Evolutionary conservation across 1,139 yeast genomes (phyloP), one percentile per base, ranked within the genome.

Genomic region (Nakaseomyces glabratus): DNA sequence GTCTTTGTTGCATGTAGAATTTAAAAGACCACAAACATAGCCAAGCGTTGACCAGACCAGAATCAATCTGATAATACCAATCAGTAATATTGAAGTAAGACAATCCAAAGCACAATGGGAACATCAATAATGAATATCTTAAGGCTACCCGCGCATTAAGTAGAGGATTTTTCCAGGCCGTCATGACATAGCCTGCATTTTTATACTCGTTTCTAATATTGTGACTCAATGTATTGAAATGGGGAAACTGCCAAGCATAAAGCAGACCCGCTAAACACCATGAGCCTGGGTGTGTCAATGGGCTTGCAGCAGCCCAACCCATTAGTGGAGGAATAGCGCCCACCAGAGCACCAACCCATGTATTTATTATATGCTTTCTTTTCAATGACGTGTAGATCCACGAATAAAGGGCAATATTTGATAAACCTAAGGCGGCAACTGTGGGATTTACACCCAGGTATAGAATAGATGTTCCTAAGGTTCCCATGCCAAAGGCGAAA

Each of bases 221-320:
- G 61, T 90, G 95, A 36, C 94, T 80, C 34, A 90, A 69, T 0
- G 97, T 75, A 62, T 90, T 90, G 65, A 90, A 90, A 58, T 90
- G 99, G 3, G 99, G 99, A 57, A 90, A 90, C 61, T 90, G 99
- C 99, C 99, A 90, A 4, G 97, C 95, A 56, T 82, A 90, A 26
- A 90, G 65, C 37, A 93, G 63, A 0, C 81, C 86, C 1, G 97
- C 97, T 22, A 88, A 63, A 52, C 93, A 78, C 97, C 97, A 90
- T 3, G 93, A 93, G 6, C 93, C 96, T 0, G 97, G 96, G 43
- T 84, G 85, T 4, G 67, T 49, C 34, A 90, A 62, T 1, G 93
- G 74, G 2, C 84, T 75, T 3, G 95, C 82, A 0, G 96, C 95
- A 1, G 95, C 95, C 98, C 98, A 90, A 2, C 99, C 99, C 99